These are phyloP conservation scores for Asclepias syriaca DNA, from an alignment of 257 asterid species.

Conservation along the genomic window DNA sequence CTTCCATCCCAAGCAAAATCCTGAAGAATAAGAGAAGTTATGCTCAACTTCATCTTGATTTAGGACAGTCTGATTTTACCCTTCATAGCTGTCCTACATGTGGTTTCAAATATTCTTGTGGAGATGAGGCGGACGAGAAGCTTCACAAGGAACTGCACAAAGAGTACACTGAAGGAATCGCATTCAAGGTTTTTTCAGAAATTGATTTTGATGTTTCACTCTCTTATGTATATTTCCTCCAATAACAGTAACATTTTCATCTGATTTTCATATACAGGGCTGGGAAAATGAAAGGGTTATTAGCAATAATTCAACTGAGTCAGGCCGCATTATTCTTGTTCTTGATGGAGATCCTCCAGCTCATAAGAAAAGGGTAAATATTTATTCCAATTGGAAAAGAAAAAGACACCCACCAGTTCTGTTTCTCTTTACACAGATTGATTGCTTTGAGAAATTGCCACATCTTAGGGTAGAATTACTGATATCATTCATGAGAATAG, in stretches of 20 bases:
- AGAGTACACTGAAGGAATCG: slow-evolving; percentile 11
- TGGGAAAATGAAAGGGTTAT: slow-evolving; percentile 15
- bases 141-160: slow-evolving; percentile 17
- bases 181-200: slow-evolving; percentile 8
- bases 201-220: neutral
- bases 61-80: slow-evolving; percentile 14
- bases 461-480: neutral
- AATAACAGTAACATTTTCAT: neutral
- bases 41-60: slow-evolving; percentile 17
- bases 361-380: slow-evolving; percentile 13
- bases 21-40: slow-evolving; percentile 10
- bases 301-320: neutral
- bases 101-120: slow-evolving; percentile 14
- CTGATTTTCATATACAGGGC: slow-evolving; percentile 6
- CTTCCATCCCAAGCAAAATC: neutral
- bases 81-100: slow-evolving; percentile 14
- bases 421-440: neutral
- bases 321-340: slow-evolving; percentile 4
- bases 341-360: slow-evolving; percentile 13
- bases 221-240: neutral
- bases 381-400: neutral
- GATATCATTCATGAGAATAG: neutral
- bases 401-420: neutral
- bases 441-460: neutral
- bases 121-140: slow-evolving; percentile 7